phyloP scores from a whole-genome alignment of 768 basidiomycete species.

The Leucocoprinus birnbaumii region DNA sequence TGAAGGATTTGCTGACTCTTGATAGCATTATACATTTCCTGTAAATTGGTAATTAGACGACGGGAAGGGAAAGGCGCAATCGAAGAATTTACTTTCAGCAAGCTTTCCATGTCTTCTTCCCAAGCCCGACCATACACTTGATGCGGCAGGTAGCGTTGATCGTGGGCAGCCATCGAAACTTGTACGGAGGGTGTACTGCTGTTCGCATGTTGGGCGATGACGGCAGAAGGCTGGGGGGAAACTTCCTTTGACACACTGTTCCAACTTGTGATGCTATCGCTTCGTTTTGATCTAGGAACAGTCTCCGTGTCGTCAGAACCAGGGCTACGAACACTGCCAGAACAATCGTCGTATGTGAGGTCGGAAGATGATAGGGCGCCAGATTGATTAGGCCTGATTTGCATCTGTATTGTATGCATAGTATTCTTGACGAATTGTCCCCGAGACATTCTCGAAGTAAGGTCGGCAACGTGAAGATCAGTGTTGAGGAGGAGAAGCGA shows the following conservation, averaged over 20 bases:
- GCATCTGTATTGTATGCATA: slow-evolving; percentile 79
- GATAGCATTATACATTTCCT: slow-evolving; percentile 96
- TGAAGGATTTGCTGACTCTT: slow-evolving; percentile 90
- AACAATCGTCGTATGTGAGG: slow-evolving; percentile 61
- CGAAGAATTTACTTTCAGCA: slow-evolving; percentile 64
- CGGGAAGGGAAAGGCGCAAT: not conserved
- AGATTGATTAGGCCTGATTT: slow-evolving; percentile 54
- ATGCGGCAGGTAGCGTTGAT: slow-evolving; percentile 25
- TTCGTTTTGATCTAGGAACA: slow-evolving; percentile 61
- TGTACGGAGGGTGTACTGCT: slow-evolving; percentile 68
- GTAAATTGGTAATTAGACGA: not conserved
- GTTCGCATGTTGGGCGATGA: slow-evolving; percentile 39
- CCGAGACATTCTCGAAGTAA: slow-evolving; percentile 86
- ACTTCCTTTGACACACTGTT: slow-evolving; percentile 71
- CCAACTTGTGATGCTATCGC: slow-evolving; percentile 84
- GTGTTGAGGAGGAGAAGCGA: slow-evolving; percentile 94
- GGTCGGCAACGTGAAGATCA: slow-evolving; percentile 93
- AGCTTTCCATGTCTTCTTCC: slow-evolving; percentile 83
- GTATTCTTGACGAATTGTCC: slow-evolving; percentile 92
- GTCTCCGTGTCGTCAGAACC: slow-evolving; percentile 59
- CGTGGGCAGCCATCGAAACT: slow-evolving; percentile 34
- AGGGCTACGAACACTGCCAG: slow-evolving; percentile 52
- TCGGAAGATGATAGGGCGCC: slow-evolving; percentile 56
- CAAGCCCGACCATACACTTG: slow-evolving; percentile 63
- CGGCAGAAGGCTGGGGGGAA: slow-evolving; percentile 29